These are phyloP conservation scores for Phlegmacium glaucopus DNA, from an alignment of 768 basidiomycete species.

Conservation along the genomic window DNA sequence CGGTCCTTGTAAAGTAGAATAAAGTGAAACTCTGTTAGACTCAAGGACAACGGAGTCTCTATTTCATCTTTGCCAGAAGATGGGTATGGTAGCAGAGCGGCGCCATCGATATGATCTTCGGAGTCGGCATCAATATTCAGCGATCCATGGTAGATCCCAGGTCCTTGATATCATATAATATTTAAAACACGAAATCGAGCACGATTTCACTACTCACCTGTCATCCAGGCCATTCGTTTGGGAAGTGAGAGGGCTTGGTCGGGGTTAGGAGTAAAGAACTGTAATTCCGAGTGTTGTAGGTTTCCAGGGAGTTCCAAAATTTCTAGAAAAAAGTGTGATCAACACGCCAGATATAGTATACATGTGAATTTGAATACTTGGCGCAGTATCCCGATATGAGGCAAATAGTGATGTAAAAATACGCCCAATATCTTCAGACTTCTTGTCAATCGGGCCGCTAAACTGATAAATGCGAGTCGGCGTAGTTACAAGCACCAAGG, in stretches of 20 bases:
- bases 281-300: conserved; percentile 70
- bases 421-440: conserved; percentile 71
- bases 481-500: conserved; percentile 79
- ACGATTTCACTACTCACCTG: conserved; percentile 48
- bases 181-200: neutral
- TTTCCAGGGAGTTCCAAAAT: conserved; percentile 89
- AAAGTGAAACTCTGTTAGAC: conserved; percentile 91
- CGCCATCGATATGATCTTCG: conserved; percentile 74
- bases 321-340: conserved; percentile 42
- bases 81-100: conserved; percentile 80
- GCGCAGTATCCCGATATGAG: conserved; percentile 69
- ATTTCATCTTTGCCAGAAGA: conserved; percentile 22
- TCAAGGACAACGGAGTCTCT: conserved; percentile 69
- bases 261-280: conserved; percentile 71
- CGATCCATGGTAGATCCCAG: conserved; percentile 84
- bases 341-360: conserved; percentile 18
- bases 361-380: conserved; percentile 48
- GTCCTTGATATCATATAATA: conserved; percentile 43
- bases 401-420: conserved; percentile 75
- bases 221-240: conserved; percentile 86
- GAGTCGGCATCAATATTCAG: conserved; percentile 66
- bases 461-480: conserved; percentile 90
- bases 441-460: conserved; percentile 61
- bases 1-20: conserved; percentile 79
- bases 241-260: conserved; percentile 70